Evolutionary conservation across 2,329 filamentous ascomycete genomes (phyloP).

Genomic region (Monosporascus sp.): DNA sequence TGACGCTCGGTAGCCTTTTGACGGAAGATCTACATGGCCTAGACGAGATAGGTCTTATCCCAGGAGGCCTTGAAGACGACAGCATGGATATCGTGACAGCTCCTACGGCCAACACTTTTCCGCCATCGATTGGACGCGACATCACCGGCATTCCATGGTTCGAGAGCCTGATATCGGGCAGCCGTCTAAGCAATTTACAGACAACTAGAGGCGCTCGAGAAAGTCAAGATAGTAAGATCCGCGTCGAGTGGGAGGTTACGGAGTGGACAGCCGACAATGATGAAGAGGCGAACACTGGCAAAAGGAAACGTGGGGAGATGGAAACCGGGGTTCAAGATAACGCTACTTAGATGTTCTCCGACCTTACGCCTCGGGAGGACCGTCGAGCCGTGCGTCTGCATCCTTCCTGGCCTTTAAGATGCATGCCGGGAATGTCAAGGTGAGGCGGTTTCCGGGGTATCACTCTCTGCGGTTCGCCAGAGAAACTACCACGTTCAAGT

Average conservation of each 20-base stretch:
- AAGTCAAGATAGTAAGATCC: constrained; percentile 59
- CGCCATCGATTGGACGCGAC: constrained; percentile 41
- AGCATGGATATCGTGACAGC: constrained; percentile 21
- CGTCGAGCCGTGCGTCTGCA: not conserved
- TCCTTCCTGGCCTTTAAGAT: not conserved
- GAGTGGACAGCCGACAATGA: constrained; percentile 59
- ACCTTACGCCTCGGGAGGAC: not conserved
- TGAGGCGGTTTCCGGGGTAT: not conserved
- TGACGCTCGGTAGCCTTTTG: constrained; percentile 74
- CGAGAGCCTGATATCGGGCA: constrained; percentile 73
- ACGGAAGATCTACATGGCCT: constrained; percentile 67
- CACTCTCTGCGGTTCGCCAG: no score
- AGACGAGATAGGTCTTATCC: constrained; percentile 70
- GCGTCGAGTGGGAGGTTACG: constrained; percentile 77
- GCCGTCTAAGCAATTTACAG: constrained; percentile 63
- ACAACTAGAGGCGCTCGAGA: constrained; percentile 50
- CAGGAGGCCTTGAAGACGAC: constrained; percentile 34
- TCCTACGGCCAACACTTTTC: constrained; percentile 25
- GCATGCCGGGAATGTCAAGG: not conserved
- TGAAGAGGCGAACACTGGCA: constrained; percentile 32
- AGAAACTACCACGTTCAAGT: no score
- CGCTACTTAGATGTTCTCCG: constrained; percentile 1
- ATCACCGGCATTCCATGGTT: constrained; percentile 81
- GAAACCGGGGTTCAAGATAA: constrained; percentile 21
- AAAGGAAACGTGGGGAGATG: constrained; percentile 48